Conservation (phyloP, 2,329 filamentous ascomycete species). For the Setomelanomma holmii region DNA sequence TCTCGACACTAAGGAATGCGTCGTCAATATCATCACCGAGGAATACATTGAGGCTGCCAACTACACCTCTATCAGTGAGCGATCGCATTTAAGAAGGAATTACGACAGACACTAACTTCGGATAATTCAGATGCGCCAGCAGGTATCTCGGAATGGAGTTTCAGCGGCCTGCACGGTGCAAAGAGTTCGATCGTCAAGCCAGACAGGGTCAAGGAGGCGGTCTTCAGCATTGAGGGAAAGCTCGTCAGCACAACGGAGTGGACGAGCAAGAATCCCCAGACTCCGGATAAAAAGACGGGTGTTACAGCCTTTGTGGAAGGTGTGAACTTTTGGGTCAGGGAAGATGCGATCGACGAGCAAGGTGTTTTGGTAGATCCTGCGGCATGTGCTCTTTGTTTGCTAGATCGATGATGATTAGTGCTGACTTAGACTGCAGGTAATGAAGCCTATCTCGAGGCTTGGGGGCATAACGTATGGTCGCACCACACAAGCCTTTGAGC, state of each 20-base stretch:
- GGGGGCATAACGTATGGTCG: slow-evolving; percentile 88
- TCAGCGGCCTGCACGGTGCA: slow-evolving; percentile 76
- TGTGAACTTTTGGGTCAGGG: slow-evolving; percentile 84
- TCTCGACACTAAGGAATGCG: slow-evolving; percentile 72
- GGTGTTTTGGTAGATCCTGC: slow-evolving; percentile 75
- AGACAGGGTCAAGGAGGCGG: slow-evolving; percentile 78
- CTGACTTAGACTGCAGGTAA: slow-evolving; percentile 58
- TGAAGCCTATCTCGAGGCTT: slow-evolving; percentile 77
- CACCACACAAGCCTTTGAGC: slow-evolving; percentile 72
- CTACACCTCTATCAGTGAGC: slow-evolving; percentile 74
- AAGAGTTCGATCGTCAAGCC: slow-evolving; percentile 70
- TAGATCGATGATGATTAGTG: not conserved
- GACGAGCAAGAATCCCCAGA: slow-evolving; percentile 66
- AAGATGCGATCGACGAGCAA: slow-evolving; percentile 85
- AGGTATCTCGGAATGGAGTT: slow-evolving; percentile 78
- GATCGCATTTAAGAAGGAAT: too few species aligned
- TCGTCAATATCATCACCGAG: slow-evolving; percentile 86
- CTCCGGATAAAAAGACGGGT: slow-evolving; percentile 76
- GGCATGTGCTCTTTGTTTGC: slow-evolving; percentile 53
- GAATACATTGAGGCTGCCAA: slow-evolving; percentile 89
- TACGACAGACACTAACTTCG: too few species aligned
- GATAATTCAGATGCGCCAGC: slow-evolving; percentile 82
- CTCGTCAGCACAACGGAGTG: slow-evolving; percentile 78
- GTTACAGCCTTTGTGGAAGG: slow-evolving; percentile 82
- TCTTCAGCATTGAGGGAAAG: slow-evolving; percentile 83